These are phyloP conservation scores for Suillus plorans DNA, from an alignment of 768 basidiomycete species.

Conservation along the genomic window DNA sequence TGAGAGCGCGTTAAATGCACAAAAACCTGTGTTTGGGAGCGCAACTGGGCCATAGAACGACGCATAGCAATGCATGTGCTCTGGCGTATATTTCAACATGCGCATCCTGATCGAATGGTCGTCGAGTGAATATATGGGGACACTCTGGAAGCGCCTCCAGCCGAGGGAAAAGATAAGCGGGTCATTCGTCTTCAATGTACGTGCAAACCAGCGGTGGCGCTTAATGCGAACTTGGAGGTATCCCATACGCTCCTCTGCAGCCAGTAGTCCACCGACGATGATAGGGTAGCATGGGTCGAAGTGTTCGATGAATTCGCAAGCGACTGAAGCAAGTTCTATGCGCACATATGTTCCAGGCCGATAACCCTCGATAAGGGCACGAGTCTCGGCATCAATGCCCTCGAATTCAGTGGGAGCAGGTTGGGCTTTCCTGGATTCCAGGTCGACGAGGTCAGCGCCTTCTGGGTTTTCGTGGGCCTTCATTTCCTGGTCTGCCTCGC, in stretches of 20 bases:
- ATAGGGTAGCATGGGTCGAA: constrained; percentile 92
- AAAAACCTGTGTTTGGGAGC: constrained; percentile 94
- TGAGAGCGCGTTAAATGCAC: constrained; percentile 87
- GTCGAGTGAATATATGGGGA: constrained; percentile 95
- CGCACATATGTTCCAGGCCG: constrained; percentile 91
- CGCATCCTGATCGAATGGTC: constrained; percentile 98
- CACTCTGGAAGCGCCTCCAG: constrained; percentile 94
- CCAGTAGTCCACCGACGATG: constrained; percentile 86
- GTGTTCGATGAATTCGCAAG: constrained; percentile 89
- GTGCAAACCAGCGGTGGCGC: constrained; percentile 90
- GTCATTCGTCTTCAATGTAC: constrained; percentile 95
- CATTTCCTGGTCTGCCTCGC: constrained; percentile 37
- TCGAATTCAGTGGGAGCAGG: constrained; percentile 65
- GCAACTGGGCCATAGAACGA: constrained; percentile 95
- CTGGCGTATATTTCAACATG: constrained; percentile 99
- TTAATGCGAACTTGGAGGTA: constrained; percentile 96
- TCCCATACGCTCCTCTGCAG: constrained; percentile 89
- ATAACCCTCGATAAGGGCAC: constrained; percentile 86
- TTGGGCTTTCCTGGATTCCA: constrained; percentile 29
- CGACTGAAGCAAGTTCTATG: constrained; percentile 80
- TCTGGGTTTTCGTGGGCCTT: constrained; percentile 40
- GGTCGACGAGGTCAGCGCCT: constrained; percentile 43
- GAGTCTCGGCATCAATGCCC: constrained; percentile 69
- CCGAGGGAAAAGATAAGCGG: constrained; percentile 96
- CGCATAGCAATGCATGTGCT: constrained; percentile 99